phyloP scores from a whole-genome alignment of 2,329 filamentous ascomycete species.

The Chrysosphaeria jannelii region DNA sequence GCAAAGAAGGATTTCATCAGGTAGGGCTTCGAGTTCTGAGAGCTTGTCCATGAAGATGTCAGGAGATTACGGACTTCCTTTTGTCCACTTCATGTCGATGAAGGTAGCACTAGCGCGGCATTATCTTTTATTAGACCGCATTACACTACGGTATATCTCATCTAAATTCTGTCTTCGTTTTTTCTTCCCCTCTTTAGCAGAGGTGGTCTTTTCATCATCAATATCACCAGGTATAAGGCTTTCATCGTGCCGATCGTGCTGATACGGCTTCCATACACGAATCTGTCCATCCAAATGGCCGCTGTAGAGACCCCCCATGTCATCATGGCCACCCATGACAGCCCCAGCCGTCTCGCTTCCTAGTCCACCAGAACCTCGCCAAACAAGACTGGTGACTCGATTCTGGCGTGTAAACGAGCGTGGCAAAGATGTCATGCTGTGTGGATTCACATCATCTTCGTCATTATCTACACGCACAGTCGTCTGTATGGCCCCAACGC shows the following conservation, averaged over 20 bases:
- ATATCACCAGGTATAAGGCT: not conserved
- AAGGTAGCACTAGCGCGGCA: no score
- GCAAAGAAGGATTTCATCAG: no score
- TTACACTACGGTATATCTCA: conserved; percentile 22
- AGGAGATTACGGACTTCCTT: no score
- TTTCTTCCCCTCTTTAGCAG: not conserved
- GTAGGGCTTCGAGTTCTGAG: no score
- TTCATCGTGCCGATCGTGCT: conserved; percentile 6
- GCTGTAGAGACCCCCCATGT: conserved; percentile 35
- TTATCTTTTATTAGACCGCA: no score
- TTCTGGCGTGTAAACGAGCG: conserved; percentile 20
- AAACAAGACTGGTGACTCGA: conserved; percentile 45
- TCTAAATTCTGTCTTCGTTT: conserved; percentile 12
- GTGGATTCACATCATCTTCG: no score
- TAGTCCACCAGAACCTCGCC: conserved; percentile 32
- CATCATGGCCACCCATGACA: conserved; percentile 25
- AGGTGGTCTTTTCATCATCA: conserved; percentile 11
- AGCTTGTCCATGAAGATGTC: no score
- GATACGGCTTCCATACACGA: conserved; percentile 39
- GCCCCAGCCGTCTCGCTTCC: conserved; percentile 20
- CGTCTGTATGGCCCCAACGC: conserved; percentile 22
- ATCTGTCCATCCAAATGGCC: conserved; percentile 66
- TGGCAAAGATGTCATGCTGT: no score
- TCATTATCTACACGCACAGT: conserved; percentile 10
- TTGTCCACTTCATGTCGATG: no score